Percentiles rank a stretch among this genome's conserved stretches.
phyloP scores from a whole-genome alignment of 2,329 filamentous ascomycete genomes.

The Fusarium mundagurra region DNA sequence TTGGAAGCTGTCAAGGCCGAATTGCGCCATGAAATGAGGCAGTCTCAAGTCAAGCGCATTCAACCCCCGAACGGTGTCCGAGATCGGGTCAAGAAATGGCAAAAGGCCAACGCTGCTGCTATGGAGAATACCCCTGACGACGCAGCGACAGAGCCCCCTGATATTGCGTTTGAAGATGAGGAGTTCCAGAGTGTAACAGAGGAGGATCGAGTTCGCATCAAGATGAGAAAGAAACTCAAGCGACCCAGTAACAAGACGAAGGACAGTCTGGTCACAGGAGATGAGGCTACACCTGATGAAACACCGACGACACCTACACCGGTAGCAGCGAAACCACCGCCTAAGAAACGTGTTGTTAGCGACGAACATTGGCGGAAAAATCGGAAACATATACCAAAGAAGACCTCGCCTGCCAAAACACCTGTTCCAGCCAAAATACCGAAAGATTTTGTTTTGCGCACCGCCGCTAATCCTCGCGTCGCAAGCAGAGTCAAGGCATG shows the following conservation, averaged over 20 bases:
- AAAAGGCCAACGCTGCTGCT: slow-evolving; percentile 77
- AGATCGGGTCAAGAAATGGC: slow-evolving; percentile 86
- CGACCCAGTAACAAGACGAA: slow-evolving; percentile 46
- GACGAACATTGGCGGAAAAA: slow-evolving; percentile 88
- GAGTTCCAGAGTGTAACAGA: slow-evolving; percentile 68
- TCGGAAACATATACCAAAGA: slow-evolving; percentile 59
- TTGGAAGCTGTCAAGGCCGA: slow-evolving; percentile 68
- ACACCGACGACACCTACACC: slow-evolving; percentile 29
- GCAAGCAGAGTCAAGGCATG: slow-evolving; percentile 71
- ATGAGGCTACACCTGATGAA: slow-evolving; percentile 30
- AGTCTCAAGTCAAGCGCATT: slow-evolving; percentile 66
- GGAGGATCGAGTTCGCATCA: slow-evolving; percentile 67
- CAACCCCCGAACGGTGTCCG: slow-evolving; percentile 74
- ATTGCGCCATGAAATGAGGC: slow-evolving; percentile 63
- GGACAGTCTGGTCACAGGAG: slow-evolving; percentile 38
- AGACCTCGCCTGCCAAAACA: slow-evolving; percentile 49
- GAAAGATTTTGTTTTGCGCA: slow-evolving; percentile 65
- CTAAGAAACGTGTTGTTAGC: slow-evolving; percentile 91
- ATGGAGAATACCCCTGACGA: slow-evolving; percentile 64
- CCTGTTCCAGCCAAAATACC: slow-evolving; percentile 55
- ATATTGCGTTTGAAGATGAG: slow-evolving; percentile 69
- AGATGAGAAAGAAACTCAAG: slow-evolving; percentile 58
- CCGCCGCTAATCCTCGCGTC: slow-evolving; percentile 64
- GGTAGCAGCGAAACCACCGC: slow-evolving; percentile 62
- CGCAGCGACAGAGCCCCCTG: slow-evolving; percentile 66